Base-by-base conservation (phyloP, 2,329 filamentous ascomycete genomes). In the Botrytis pseudocinerea region DNA sequence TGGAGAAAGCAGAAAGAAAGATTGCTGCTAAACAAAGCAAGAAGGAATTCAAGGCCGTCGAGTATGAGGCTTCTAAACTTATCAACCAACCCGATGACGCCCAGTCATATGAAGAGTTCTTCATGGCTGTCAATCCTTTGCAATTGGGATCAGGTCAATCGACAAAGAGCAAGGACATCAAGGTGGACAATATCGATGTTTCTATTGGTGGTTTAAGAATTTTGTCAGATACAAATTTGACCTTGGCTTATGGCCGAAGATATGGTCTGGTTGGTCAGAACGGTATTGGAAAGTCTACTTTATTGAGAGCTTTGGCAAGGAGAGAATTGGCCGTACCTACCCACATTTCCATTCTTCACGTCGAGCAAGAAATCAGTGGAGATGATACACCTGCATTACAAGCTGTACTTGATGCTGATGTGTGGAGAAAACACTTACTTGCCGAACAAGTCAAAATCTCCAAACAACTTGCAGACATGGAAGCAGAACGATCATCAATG, bases 251-350 rank as follows among this genome's bases (percentile, higher is more conserved):
- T 82, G 94, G 95, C 70, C 91, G 95, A 81, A 91, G 96, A 77
- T 99, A 99, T 83, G 96, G 96, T 90, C 86, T 99, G 76, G 96
- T 99, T 78, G 96, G 96, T 87, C 93, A 98, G 87, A 99, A 99
- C 89, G 96, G 96, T 94, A 95, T 99, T 76, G 96, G 93, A 87
- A 95, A 96, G 88, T 94, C 94, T 81, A 99, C 96, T n/a, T 86
- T 99, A 76, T 88, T 99, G 75, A 89, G 96, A 78, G 96, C 96
- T 25, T 86, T 99, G 77, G 97, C 95, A 80, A 91, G 94, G 80
- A 90, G 96, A 92, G 96, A 99, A 81, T 89, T 99, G 74, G 89
- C 95, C 7, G 96, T 99, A 83, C 96, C 96, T 18, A 97, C 93
- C 1, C 95, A 99, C 79, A 99, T 99, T 77, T 98, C 96, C 18